Evolutionary conservation across 768 basidiomycete species (phyloP), one percentile per base, ranked within the genome.

Genomic region (Rhodotorula toruloides): DNA sequence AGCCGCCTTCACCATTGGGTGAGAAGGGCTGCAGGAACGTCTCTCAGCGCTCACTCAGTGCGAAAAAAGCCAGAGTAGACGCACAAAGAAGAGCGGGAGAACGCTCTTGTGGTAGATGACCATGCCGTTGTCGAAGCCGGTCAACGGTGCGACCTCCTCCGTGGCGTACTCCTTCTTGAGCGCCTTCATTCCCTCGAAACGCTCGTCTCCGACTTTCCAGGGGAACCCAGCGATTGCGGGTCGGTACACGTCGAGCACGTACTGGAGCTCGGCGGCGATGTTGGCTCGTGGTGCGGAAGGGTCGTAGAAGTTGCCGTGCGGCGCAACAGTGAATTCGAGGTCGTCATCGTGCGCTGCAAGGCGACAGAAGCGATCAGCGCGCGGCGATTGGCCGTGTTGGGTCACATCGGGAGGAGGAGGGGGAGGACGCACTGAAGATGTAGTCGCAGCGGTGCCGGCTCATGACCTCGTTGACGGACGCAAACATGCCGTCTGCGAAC

Each of bases 121-220:
- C 44, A 46, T 46, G 19, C 44, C 44, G 22, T 46, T 46, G 22
- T 46, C 44, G 21, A 46, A 46, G 8, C 44, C 44, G 44, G 44
- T 46, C 13, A 46, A 25, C 44, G 44, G 44, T 17, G 44, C 44
- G 21, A 46, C 44, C 21, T 46, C 44, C 21, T 46, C 44, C 22
- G 8, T 9, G 12, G 9, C 52, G 34, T 53, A 53, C 19, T 22
- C 19, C 8, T 17, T 10, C 16, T n/a, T 34, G 32, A 53, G 52
- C 19, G 31, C 34, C 34, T 37, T 34, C 52, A 53, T 53, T 22
- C 8, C 22, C 27, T 53, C 52, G 52, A 53, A 53, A 10, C 52
- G 52, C 34, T 53, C 52, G 52, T 53, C 52, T 31, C 52, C 52
- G 52, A 53, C 52, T 22, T 53, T 27, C 52, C 52, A 53, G 21